Evolutionary conservation across 2,329 filamentous ascomycete species (phyloP).

Genomic region (Aspergillus carbonarius): DNA sequence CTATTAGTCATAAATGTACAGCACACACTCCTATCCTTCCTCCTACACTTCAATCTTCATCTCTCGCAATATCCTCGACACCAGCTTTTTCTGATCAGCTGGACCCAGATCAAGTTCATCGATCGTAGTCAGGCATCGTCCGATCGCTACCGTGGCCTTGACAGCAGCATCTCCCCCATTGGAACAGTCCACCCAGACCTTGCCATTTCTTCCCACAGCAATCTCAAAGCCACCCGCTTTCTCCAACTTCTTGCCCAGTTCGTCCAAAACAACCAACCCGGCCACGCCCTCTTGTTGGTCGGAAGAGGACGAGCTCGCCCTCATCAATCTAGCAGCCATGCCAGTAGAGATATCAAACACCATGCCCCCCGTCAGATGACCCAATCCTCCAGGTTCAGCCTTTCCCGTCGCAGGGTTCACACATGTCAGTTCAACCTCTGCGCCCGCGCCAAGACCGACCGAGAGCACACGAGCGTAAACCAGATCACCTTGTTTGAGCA

Average conservation of each 20-base stretch:
- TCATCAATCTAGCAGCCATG: constrained; percentile 73
- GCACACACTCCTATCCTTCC: background rate
- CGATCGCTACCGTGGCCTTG: constrained; percentile 73
- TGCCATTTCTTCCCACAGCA: constrained; percentile 88
- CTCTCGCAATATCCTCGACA: constrained; percentile 43
- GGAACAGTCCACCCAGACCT: constrained; percentile 80
- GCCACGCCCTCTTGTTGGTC: constrained; percentile 51
- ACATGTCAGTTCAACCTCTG: constrained; percentile 88
- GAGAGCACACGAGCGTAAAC: constrained; percentile 85
- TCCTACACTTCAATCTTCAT: constrained; percentile 32
- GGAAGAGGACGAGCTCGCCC: constrained; percentile 41
- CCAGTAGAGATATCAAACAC: constrained; percentile 75
- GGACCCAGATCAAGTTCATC: constrained; percentile 59
- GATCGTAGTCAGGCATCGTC: constrained; percentile 72
- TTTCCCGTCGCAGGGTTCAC: constrained; percentile 84
- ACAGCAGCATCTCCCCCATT: constrained; percentile 56
- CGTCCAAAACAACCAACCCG: constrained; percentile 72
- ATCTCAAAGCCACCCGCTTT: constrained; percentile 73
- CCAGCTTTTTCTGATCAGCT: constrained; percentile 48
- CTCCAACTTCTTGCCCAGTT: constrained; percentile 71
- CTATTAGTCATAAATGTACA: background rate
- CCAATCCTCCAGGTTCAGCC: constrained; percentile 80
- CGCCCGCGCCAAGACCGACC: constrained; percentile 75
- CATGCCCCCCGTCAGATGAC: constrained; percentile 82
- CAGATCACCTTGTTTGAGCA: constrained; percentile 70